These are phyloP conservation scores for Cucurbita moschata DNA, from an alignment of 306 rosid species.

Conservation along the genomic window DNA sequence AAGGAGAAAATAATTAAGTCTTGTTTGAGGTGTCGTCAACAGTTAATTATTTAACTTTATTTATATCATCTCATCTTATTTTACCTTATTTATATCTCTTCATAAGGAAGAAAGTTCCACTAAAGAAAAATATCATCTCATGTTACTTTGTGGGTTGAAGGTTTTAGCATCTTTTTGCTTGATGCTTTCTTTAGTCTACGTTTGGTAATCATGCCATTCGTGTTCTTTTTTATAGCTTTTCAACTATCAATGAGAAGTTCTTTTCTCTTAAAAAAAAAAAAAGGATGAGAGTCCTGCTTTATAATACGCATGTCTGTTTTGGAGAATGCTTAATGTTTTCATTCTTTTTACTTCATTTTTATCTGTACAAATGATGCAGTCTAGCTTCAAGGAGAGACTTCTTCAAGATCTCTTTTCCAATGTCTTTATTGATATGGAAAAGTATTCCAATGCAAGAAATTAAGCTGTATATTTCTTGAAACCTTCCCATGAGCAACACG, in stretches of 20 bases:
- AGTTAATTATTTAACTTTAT: not conserved
- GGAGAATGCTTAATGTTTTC: not conserved
- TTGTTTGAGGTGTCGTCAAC: too few species aligned
- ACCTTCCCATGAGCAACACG: not conserved
- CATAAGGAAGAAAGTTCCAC: not conserved
- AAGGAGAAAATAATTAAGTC: too few species aligned
- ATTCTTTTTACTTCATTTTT: not conserved
- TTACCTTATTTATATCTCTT: not conserved
- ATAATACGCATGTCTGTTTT: not conserved
- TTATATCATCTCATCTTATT: not conserved
- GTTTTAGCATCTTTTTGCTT: not conserved
- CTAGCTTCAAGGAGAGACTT: not conserved
- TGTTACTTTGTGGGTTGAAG: not conserved
- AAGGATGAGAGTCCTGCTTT: not conserved
- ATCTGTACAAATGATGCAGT: not conserved
- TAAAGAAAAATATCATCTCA: not conserved
- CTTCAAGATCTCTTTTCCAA: not conserved
- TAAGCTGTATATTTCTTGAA: not conserved
- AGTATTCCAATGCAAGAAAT: too few species aligned
- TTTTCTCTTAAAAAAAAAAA: not conserved
- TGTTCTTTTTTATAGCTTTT: not conserved
- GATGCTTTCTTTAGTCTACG: not conserved
- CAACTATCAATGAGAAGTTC: not conserved
- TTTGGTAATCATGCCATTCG: not conserved
- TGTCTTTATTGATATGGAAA: too few species aligned